phyloP scores from a whole-genome alignment of 805 yeast species.

The Saturnispora quitensis region DNA sequence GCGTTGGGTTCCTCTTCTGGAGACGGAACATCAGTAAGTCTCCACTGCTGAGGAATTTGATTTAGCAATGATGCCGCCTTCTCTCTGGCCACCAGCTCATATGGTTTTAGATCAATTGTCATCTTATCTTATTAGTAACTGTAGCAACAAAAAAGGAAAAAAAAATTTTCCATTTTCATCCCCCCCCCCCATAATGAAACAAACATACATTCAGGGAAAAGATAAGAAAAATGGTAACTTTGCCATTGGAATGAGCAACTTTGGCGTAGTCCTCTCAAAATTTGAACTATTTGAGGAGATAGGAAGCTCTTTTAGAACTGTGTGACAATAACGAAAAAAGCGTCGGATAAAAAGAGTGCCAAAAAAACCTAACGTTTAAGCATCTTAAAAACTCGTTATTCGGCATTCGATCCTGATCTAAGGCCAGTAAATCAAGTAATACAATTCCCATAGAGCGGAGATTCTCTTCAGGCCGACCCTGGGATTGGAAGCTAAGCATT shows the following conservation, averaged over 20 bases:
- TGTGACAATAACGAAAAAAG: background rate
- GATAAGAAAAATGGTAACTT: background rate
- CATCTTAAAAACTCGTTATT: background rate
- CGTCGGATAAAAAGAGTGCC: background rate
- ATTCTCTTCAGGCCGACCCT: background rate
- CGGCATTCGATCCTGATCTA: too few species aligned
- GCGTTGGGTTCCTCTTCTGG: conserved; percentile 24
- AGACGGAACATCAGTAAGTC: conserved; percentile 20
- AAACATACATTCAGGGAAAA: too few species aligned
- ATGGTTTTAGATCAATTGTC: conserved; percentile 8
- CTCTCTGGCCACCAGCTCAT: conserved; percentile 15
- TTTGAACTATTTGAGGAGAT: background rate
- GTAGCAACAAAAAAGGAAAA: too few species aligned
- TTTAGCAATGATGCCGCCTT: conserved; percentile 14
- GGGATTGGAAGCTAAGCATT: background rate
- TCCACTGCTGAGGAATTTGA: conserved; percentile 28
- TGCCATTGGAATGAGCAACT: background rate
- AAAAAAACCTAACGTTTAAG: too few species aligned
- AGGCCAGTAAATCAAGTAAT: background rate
- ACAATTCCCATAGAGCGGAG: background rate
- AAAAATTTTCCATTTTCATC: background rate
- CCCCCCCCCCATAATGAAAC: background rate
- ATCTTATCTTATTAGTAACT: background rate
- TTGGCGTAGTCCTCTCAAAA: background rate
- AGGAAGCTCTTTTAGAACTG: background rate